A percentile compares a stretch with the other conserved stretches of the same genome.
These are phyloP conservation scores for Neofusicoccum sp. DNA, from an alignment of 2,329 filamentous ascomycete species.

Conservation along the genomic window DNA sequence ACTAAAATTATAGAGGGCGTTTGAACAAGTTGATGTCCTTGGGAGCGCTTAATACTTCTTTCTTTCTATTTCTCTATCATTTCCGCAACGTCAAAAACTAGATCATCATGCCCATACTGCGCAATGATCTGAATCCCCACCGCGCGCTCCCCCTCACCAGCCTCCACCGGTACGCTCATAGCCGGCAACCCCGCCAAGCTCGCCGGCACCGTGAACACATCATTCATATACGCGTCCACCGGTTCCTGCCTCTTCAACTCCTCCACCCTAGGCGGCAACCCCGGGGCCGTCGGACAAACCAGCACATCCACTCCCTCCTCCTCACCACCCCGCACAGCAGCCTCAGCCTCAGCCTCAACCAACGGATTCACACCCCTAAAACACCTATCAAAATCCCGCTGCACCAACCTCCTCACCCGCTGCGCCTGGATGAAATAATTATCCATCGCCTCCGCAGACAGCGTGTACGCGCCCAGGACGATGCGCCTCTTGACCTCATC, in stretches of 20 bases:
- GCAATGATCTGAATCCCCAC: slow-evolving; percentile 75
- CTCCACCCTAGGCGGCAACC: slow-evolving; percentile 65
- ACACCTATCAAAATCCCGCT: slow-evolving; percentile 80
- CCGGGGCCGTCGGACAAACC: slow-evolving; percentile 84
- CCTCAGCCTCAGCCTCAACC: slow-evolving; percentile 29
- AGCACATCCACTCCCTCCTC: slow-evolving; percentile 78
- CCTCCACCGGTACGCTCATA: slow-evolving; percentile 74
- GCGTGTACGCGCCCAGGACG: slow-evolving; percentile 82
- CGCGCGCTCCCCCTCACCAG: slow-evolving; percentile 27
- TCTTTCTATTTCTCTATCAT: slow-evolving; percentile 34
- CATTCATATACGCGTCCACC: slow-evolving; percentile 85
- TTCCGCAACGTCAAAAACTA: slow-evolving; percentile 62
- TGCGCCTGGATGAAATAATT: slow-evolving; percentile 98
- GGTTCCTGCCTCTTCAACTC: slow-evolving; percentile 43
- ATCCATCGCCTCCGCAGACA: slow-evolving; percentile 88
- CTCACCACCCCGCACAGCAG: neutral
- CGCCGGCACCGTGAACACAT: slow-evolving; percentile 93
- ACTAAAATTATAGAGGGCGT: neutral
- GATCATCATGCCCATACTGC: slow-evolving; percentile 76
- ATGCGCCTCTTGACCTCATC: slow-evolving; percentile 85
- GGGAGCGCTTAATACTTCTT: neutral
- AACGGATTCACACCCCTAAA: slow-evolving; percentile 74
- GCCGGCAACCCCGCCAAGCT: slow-evolving; percentile 90
- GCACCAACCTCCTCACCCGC: slow-evolving; percentile 79
- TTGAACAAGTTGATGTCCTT: neutral